Evolutionary conservation across 768 basidiomycete species (phyloP).

Genomic region (Suillus subluteus): DNA sequence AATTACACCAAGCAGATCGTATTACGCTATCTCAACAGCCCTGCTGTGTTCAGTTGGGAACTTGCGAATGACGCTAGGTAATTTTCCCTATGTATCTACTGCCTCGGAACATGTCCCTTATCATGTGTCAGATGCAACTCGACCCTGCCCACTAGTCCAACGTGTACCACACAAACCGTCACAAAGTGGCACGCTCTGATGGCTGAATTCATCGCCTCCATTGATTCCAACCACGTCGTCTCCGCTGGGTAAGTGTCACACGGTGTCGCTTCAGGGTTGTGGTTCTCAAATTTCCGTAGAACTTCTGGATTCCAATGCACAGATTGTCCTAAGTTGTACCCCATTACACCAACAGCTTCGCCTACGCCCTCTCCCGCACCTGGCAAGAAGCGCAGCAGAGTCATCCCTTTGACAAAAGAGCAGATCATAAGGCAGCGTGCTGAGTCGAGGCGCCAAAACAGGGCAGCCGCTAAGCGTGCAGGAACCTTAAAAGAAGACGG

Average conservation of each 20-base stretch:
- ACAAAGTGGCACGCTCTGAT: constrained; percentile 57
- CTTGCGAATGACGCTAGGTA: constrained; percentile 22
- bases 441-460: constrained; percentile 48
- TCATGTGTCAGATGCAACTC: constrained; percentile 10
- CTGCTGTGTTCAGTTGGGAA: constrained; percentile 62
- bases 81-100: background rate
- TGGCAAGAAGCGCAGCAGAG: constrained; percentile 40
- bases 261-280: background rate
- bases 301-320: constrained; percentile 61
- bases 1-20: constrained; percentile 43
- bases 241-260: constrained; percentile 22
- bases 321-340: constrained; percentile 60
- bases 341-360: constrained; percentile 34
- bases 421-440: constrained; percentile 52
- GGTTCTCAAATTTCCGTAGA: constrained; percentile 30
- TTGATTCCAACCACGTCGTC: constrained; percentile 64
- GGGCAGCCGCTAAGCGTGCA: constrained; percentile 38
- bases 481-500: constrained; percentile 40
- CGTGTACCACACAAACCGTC: constrained; percentile 53
- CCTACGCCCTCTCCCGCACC: constrained; percentile 46
- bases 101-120: constrained; percentile 3
- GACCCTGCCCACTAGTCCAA: constrained; percentile 36
- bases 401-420: constrained; percentile 49
- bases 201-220: constrained; percentile 62
- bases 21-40: constrained; percentile 52